These are phyloP conservation scores for Reticulascus tulasneorum DNA, from an alignment of 2,329 filamentous ascomycete species.

Conservation along the genomic window DNA sequence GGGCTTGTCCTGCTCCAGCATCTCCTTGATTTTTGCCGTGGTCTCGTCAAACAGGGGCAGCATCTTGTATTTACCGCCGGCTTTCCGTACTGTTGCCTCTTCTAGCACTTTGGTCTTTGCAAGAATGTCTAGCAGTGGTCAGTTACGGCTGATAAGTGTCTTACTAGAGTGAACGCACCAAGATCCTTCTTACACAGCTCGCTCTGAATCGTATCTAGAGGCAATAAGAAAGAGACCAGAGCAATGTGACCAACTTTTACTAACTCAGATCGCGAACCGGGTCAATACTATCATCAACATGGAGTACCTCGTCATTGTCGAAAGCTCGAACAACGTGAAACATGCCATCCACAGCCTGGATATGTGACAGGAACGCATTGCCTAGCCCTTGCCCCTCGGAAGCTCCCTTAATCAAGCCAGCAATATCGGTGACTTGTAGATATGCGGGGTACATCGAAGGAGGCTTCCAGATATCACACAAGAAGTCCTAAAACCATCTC, in stretches of 20 bases:
- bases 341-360: slow-evolving; percentile 42
- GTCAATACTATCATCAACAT: slow-evolving; percentile 43
- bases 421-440: slow-evolving; percentile 42
- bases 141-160: not conserved
- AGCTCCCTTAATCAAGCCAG: slow-evolving; percentile 40
- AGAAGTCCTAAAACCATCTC: slow-evolving; percentile 42
- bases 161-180: slow-evolving; percentile 15
- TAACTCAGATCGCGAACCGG: slow-evolving; percentile 37
- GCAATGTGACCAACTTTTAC: slow-evolving; percentile 12
- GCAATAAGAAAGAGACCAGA: slow-evolving; percentile 8
- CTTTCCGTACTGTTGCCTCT: slow-evolving; percentile 35
- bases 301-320: slow-evolving; percentile 40
- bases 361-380: slow-evolving; percentile 41
- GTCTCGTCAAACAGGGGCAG: slow-evolving; percentile 39
- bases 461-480: slow-evolving; percentile 42
- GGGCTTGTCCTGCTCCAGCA: slow-evolving; percentile 36
- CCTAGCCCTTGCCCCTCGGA: slow-evolving; percentile 39
- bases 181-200: slow-evolving; percentile 39
- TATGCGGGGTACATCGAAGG: slow-evolving; percentile 41
- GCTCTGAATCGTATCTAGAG: slow-evolving; percentile 31
- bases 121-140: slow-evolving; percentile 27
- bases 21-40: slow-evolving; percentile 35
- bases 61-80: slow-evolving; percentile 42
- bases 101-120: slow-evolving; percentile 34
- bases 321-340: slow-evolving; percentile 41